Percentiles rank a stretch among this genome's conserved stretches.
Evolutionary conservation across 306 rosid species (phyloP).

Genomic region (Oxytropis ochrocephala): DNA sequence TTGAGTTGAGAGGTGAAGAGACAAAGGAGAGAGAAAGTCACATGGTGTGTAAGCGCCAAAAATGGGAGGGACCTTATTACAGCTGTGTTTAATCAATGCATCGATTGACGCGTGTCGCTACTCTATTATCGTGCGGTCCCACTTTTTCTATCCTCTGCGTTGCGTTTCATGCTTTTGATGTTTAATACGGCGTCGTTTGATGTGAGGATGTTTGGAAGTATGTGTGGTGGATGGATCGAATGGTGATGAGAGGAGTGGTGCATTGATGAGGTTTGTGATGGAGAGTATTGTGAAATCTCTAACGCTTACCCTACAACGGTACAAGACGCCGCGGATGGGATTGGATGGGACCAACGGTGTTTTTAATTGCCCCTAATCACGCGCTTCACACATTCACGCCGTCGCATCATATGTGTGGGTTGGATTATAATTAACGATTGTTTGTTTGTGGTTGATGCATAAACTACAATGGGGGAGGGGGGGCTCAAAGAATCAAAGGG

Average conservation of each 20-base stretch:
- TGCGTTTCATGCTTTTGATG: background rate
- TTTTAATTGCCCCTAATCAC: background rate
- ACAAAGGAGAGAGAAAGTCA: slow-evolving; percentile 39
- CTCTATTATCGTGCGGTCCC: slow-evolving; percentile 12
- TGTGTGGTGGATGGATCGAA: background rate
- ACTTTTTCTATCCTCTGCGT: background rate
- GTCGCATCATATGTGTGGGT: too few species aligned
- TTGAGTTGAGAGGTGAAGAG: background rate
- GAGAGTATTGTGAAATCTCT: background rate
- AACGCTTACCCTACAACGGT: background rate
- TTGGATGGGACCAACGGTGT: background rate
- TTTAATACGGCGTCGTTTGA: background rate
- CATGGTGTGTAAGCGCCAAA: slow-evolving; percentile 43
- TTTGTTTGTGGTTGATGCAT: too few species aligned
- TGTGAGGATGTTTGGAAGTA: rapidly evolving
- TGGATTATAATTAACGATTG: too few species aligned
- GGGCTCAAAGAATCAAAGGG: too few species aligned
- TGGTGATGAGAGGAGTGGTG: background rate
- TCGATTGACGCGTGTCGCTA: slow-evolving; percentile 8
- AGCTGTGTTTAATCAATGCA: slow-evolving; percentile 60
- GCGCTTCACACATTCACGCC: background rate
- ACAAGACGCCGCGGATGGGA: slow-evolving; percentile 6
- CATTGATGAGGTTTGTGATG: background rate
- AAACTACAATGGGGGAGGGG: too few species aligned
- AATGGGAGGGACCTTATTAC: slow-evolving; percentile 26